Evolutionary conservation across 163 green algal genomes (phyloP).

Genomic region (Chlorella variabilis): DNA sequence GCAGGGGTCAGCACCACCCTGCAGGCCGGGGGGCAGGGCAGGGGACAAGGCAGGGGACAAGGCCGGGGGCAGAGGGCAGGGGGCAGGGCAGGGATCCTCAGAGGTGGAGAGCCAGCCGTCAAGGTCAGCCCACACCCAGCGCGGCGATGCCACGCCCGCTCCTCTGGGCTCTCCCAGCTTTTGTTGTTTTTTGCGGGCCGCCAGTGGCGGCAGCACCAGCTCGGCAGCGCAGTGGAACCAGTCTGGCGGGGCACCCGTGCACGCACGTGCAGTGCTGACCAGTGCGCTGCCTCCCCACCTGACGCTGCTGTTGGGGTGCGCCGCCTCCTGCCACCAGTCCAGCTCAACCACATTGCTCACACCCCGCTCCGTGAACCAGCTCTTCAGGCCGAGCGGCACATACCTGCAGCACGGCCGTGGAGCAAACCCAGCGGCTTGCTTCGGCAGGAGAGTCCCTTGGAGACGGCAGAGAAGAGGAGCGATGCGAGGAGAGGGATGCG

Average conservation of each 20-base stretch:
- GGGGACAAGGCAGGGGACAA: background rate
- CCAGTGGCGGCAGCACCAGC: too few species aligned
- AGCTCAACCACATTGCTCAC: slow-evolving; percentile 77
- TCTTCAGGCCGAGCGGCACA: slow-evolving; percentile 73
- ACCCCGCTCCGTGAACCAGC: slow-evolving; percentile 67
- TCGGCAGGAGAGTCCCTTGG: too few species aligned
- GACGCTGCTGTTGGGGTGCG: slow-evolving; percentile 34
- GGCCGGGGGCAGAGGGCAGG: too few species aligned
- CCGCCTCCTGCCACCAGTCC: slow-evolving; percentile 82
- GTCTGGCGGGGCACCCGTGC: background rate
- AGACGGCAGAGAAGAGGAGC: too few species aligned
- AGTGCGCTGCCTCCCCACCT: background rate
- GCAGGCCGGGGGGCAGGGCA: background rate
- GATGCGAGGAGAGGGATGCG: too few species aligned
- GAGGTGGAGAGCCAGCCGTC: too few species aligned
- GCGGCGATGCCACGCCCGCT: too few species aligned
- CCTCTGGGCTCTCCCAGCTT: too few species aligned
- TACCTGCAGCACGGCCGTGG: slow-evolving; percentile 57
- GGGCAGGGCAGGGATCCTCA: background rate
- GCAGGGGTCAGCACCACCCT: slow-evolving; percentile 46
- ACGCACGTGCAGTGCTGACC: background rate
- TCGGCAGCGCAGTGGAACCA: too few species aligned
- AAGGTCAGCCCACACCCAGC: too few species aligned
- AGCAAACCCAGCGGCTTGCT: too few species aligned
- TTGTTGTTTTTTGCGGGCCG: too few species aligned